Conservation (phyloP, 441 rosid genomes). For the Biscutella laevigata region DNA sequence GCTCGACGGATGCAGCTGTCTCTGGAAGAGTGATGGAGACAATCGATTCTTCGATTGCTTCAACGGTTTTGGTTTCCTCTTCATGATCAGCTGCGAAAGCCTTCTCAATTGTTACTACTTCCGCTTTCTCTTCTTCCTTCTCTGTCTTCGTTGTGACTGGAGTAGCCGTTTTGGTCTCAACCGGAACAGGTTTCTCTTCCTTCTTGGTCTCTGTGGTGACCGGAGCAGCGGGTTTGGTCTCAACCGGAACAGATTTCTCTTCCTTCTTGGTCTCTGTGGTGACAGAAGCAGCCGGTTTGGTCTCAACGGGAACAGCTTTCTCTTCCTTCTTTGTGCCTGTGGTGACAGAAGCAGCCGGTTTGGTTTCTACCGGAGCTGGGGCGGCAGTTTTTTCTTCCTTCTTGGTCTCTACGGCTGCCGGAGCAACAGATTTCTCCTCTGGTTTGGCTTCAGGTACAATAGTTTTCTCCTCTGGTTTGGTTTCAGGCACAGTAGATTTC, state of each 20-base stretch:
- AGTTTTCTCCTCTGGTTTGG: slow-evolving; percentile 17
- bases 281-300: slow-evolving; percentile 2
- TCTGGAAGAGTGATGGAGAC: slow-evolving; percentile 45
- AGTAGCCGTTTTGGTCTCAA: slow-evolving; percentile 4
- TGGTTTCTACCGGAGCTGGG: slow-evolving; percentile 13
- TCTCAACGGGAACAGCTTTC: slow-evolving; percentile 7
- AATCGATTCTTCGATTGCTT: slow-evolving; percentile 28
- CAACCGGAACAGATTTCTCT: not conserved
- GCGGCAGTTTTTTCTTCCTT: not conserved
- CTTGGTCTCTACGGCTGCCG: slow-evolving; percentile 1
- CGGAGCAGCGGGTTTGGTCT: slow-evolving; percentile 1
- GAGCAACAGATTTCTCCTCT: slow-evolving; percentile 14
- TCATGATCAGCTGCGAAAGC: slow-evolving; percentile 36
- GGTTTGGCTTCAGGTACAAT: slow-evolving; percentile 11
- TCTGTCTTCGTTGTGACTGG: slow-evolving; percentile 10
- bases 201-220: slow-evolving; percentile 8
- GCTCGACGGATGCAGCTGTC: slow-evolving; percentile 21
- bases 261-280: slow-evolving; percentile 16
- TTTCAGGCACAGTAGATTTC: not conserved
- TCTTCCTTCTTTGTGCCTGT: slow-evolving; percentile 15
- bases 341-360: not conserved
- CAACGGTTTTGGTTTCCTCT: slow-evolving; percentile 33
- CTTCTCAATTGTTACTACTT: slow-evolving; percentile 16
- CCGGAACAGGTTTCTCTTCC: slow-evolving; percentile 3
- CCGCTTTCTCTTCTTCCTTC: slow-evolving; percentile 24